Conservation (phyloP, 331 rosid genomes). For the Stylosanthes scabra region DNA sequence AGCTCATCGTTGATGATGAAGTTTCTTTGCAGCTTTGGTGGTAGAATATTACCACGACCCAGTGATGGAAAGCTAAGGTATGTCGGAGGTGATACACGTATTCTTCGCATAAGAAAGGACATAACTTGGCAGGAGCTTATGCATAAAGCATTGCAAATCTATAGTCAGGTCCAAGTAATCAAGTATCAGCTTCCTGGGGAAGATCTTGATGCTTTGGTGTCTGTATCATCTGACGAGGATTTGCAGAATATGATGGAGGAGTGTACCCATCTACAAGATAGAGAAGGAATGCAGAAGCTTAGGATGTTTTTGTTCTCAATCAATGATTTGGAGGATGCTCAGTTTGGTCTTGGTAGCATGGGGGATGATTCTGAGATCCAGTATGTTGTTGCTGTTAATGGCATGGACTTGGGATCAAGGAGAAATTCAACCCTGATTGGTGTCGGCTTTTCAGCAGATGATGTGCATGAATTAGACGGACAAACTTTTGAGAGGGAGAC, state of each 20-base stretch:
- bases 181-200: constrained; percentile 99
- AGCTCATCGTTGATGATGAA: constrained; percentile 66
- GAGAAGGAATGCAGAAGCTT: constrained; percentile 67
- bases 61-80: constrained; percentile 92
- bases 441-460: constrained; percentile 54
- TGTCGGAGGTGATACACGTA: constrained; percentile 95
- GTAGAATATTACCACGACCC: constrained; percentile 91
- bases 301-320: constrained; percentile 89
- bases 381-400: constrained; percentile 90
- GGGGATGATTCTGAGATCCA: constrained; percentile 86
- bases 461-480: constrained; percentile 48
- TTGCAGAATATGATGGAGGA: constrained; percentile 98
- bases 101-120: constrained; percentile 75
- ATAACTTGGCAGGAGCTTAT: constrained; percentile 84
- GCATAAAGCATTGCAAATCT: constrained; percentile 64
- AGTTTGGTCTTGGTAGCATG: constrained; percentile 56
- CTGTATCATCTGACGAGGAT: constrained; percentile 96
- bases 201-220: constrained; percentile 97
- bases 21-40: constrained; percentile 94
- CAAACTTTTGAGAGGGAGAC: constrained; percentile 56
- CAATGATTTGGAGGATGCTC: constrained; percentile 84
- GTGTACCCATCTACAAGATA: constrained; percentile 63
- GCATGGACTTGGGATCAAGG: constrained; percentile 80
- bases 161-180: constrained; percentile 63
- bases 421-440: constrained; percentile 58